phyloP scores from a whole-genome alignment of 495 filamentous ascomycete species.

The Aspergillus diversus region DNA sequence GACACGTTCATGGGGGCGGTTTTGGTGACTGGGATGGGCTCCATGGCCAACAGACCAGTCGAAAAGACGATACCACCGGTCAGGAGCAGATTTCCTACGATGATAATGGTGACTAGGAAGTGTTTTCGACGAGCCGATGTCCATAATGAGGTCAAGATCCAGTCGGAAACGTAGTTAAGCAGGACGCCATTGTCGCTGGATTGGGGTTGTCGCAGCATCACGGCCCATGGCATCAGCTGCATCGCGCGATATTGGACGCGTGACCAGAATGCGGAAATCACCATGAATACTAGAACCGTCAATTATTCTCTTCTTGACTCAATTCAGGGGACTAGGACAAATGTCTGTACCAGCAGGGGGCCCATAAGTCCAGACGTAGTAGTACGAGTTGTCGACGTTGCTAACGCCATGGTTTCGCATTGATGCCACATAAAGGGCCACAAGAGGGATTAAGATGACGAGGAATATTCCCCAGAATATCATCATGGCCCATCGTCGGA shows the following conservation, averaged over 20 bases:
- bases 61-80: background rate
- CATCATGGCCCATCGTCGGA: background rate
- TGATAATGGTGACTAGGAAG: background rate
- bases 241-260: background rate
- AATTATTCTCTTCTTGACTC: background rate
- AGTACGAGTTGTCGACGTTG: background rate
- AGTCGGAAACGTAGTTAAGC: background rate
- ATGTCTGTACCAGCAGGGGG: background rate
- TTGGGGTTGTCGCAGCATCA: background rate
- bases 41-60: background rate
- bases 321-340: background rate
- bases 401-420: background rate
- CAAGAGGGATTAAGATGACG: background rate
- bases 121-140: background rate
- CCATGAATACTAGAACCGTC: background rate
- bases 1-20: background rate
- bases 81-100: background rate
- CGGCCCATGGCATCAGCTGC: background rate
- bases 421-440: background rate
- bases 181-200: background rate
- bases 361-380: background rate
- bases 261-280: background rate
- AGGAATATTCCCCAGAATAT: background rate
- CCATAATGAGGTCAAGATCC: background rate
- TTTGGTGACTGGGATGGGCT: background rate